Evolutionary conservation across 352 stramenopile species (phyloP).

Genomic region (Phytophthora pistaciae): DNA sequence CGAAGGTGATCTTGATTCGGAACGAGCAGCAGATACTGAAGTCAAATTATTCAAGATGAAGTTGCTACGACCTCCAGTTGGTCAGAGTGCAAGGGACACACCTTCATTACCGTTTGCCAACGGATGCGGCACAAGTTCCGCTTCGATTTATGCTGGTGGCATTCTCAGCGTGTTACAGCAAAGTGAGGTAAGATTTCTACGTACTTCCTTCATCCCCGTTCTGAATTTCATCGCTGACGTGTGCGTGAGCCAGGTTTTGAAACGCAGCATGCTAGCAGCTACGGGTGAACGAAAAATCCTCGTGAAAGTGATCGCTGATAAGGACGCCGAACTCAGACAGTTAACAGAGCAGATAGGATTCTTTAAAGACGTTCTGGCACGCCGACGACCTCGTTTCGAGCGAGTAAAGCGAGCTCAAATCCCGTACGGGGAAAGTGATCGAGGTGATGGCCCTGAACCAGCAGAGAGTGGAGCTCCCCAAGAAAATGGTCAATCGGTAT

Average conservation of each 20-base stretch:
- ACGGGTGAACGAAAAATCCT: constrained; percentile 51
- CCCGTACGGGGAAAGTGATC: constrained; percentile 4
- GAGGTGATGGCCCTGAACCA: neutral
- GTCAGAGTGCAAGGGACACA: constrained; percentile 5
- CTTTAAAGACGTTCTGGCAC: constrained; percentile 71
- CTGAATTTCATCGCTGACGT: neutral
- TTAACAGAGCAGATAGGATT: constrained; percentile 61
- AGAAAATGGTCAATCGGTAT: neutral
- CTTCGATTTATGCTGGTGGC: constrained; percentile 54
- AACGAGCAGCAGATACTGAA: neutral
- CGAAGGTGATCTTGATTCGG: neutral
- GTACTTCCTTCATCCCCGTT: neutral
- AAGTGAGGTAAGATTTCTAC: constrained; percentile 47
- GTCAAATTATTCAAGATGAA: constrained; percentile 15
- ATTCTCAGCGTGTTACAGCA: constrained; percentile 58
- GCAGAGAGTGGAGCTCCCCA: neutral
- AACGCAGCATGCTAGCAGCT: constrained; percentile 43
- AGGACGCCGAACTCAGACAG: constrained; percentile 41
- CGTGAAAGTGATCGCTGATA: constrained; percentile 30
- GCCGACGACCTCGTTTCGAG: constrained; percentile 30
- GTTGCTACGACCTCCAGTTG: constrained; percentile 16
- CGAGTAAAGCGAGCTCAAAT: constrained; percentile 3
- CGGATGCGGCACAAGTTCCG: constrained; percentile 45
- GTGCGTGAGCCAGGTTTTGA: constrained; percentile 40
- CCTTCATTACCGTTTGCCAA: constrained; percentile 37